These are phyloP conservation scores for Apiospora malaysiana DNA, from an alignment of 2,329 filamentous ascomycete species.

Conservation along the genomic window DNA sequence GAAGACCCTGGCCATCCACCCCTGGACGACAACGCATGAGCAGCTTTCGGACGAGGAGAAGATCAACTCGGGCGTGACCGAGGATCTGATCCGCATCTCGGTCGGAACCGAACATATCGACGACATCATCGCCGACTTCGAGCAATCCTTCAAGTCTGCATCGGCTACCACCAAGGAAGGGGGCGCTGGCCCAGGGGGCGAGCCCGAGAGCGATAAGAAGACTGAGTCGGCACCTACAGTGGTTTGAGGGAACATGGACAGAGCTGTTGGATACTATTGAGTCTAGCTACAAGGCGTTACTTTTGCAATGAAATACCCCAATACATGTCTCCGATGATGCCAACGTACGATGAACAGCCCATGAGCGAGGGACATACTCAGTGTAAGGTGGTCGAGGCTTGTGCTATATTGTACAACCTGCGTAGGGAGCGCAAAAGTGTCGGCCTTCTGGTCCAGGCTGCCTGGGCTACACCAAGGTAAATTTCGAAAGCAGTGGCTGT, in stretches of 20 bases:
- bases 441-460: no score
- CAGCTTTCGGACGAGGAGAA: constrained; percentile 84
- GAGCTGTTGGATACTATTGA: neutral
- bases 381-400: no score
- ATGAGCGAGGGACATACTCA: neutral
- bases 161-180: constrained; percentile 49
- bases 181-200: constrained; percentile 29
- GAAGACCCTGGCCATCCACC: constrained; percentile 94
- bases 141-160: constrained; percentile 80
- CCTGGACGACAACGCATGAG: constrained; percentile 94
- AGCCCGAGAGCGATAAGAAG: constrained; percentile 41
- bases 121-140: constrained; percentile 95
- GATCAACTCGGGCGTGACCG: constrained; percentile 79
- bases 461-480: no score
- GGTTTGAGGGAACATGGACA: constrained; percentile 31
- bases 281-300: neutral
- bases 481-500: no score
- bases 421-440: no score
- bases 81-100: constrained; percentile 92
- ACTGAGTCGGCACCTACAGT: constrained; percentile 47
- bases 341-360: neutral
- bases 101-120: constrained; percentile 97
- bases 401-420: no score
- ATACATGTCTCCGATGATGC: neutral
- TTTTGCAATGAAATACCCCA: constrained; percentile 19